A percentile compares a stretch with the other conserved stretches of the same genome.
phyloP scores from a whole-genome alignment of 371 early-diverging fungal species.

The Nematocida sp. region DNA sequence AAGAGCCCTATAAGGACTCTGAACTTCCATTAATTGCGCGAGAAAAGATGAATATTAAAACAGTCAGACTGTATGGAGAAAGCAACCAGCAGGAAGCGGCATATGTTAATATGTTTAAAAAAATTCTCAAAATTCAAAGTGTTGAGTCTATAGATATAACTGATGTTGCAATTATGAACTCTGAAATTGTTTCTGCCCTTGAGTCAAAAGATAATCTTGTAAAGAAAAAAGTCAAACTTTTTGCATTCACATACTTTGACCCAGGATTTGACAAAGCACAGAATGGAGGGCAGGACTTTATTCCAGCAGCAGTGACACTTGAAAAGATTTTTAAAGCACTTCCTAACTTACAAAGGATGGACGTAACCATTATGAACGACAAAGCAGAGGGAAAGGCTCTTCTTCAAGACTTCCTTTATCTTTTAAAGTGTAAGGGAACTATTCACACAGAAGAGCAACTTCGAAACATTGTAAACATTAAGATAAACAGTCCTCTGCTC shows the following conservation, averaged over 20 bases:
- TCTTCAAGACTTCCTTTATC: conserved; percentile 45
- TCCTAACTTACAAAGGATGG: conserved; percentile 13
- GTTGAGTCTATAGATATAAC: conserved; percentile 24
- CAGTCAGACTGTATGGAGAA: conserved; percentile 31
- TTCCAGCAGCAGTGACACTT: not conserved
- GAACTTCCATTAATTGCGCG: not conserved
- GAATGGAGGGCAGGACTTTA: not conserved
- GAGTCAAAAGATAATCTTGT: not conserved
- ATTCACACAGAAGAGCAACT: conserved; percentile 19
- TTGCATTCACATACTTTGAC: conserved; percentile 42
- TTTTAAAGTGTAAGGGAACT: conserved; percentile 34
- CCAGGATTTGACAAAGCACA: not conserved
- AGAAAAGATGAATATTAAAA: not conserved
- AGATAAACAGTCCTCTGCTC: conserved; percentile 23
- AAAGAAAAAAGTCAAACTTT: conserved; percentile 11
- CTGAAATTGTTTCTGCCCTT: conserved; percentile 15
- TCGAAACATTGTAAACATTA: conserved; percentile 19
- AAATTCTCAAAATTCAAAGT: conserved; percentile 26
- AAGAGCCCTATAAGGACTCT: conserved; percentile 8
- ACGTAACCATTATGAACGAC: conserved; percentile 25
- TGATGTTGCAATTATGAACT: not conserved
- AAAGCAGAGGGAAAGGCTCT: conserved; percentile 6
- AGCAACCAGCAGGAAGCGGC: not conserved
- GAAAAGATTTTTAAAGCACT: conserved; percentile 22
- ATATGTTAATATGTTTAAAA: conserved; percentile 45